phyloP scores from a whole-genome alignment of 2,329 filamentous ascomycete genomes.

The Trichoderma sp. region DNA sequence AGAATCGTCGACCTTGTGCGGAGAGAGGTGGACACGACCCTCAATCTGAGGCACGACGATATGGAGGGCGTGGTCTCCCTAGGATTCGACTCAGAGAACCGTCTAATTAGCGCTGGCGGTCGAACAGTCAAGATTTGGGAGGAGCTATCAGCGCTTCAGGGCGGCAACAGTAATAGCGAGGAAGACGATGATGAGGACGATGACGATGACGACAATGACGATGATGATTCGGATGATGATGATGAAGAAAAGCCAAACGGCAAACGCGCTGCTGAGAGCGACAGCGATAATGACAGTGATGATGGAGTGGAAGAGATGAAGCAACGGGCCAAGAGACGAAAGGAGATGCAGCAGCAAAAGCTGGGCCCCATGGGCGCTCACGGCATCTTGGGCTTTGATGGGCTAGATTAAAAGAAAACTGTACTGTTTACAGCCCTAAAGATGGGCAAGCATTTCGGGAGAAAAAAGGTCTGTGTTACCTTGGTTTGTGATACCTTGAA shows the following conservation, averaged over 20 bases:
- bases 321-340: conserved; percentile 46
- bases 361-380: conserved; percentile 52
- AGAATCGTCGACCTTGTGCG: conserved; percentile 71
- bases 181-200: conserved; percentile 45
- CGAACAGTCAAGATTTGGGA: conserved; percentile 89
- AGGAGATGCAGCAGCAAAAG: conserved; percentile 42
- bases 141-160: conserved; percentile 62
- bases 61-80: conserved; percentile 80
- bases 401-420: conserved; percentile 39
- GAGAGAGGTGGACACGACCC: conserved; percentile 68
- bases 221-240: conserved; percentile 47
- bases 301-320: conserved; percentile 40
- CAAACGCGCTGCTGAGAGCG: conserved; percentile 49
- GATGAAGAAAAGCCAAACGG: conserved; percentile 39
- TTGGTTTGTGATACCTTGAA: neutral
- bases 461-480: neutral
- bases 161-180: conserved; percentile 44
- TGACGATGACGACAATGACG: conserved; percentile 46
- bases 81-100: conserved; percentile 78
- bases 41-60: conserved; percentile 71
- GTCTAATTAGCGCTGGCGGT: conserved; percentile 88
- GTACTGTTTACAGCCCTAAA: neutral
- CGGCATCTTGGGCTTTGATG: conserved; percentile 51
- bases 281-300: conserved; percentile 36
- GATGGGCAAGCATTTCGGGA: neutral